Percentiles rank a stretch among this genome's conserved stretches.
These are phyloP conservation scores for Copromyces sp. DNA, from an alignment of 495 filamentous ascomycete species.

Conservation along the genomic window DNA sequence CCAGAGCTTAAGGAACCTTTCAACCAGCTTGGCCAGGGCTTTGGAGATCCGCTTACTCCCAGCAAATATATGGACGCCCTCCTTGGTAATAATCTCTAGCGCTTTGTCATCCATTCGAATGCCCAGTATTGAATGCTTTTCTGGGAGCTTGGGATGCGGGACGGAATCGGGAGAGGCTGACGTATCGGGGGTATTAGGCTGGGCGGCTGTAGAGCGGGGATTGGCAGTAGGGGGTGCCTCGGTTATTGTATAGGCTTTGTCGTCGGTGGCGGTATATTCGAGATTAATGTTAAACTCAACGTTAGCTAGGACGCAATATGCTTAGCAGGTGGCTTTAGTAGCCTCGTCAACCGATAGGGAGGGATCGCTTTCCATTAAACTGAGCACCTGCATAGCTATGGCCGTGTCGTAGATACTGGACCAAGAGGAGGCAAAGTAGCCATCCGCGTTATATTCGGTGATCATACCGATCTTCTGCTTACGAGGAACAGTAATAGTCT, in stretches of 20 bases:
- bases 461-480: not conserved
- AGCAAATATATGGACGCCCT: not conserved
- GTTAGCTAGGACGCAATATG: not conserved
- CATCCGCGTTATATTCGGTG: not conserved
- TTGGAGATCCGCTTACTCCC: not conserved
- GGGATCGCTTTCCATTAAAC: not conserved
- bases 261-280: rapidly evolving
- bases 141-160: no score
- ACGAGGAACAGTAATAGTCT: not conserved
- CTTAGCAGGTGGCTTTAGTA: not conserved
- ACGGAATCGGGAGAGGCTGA: no score
- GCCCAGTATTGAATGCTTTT: not conserved
- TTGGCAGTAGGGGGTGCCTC: no score
- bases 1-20: not conserved
- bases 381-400: not conserved
- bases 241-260: no score
- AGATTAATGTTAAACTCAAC: not conserved
- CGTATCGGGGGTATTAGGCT: no score
- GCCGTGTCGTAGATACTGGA: not conserved
- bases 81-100: not conserved
- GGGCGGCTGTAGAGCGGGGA: no score
- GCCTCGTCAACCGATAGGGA: not conserved
- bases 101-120: not conserved
- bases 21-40: not conserved
- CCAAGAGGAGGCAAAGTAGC: not conserved